Evolutionary conservation across 2,329 filamentous ascomycete genomes (phyloP), one percentile per base, ranked within the genome.

Genomic region (Neofusicoccum ribis): DNA sequence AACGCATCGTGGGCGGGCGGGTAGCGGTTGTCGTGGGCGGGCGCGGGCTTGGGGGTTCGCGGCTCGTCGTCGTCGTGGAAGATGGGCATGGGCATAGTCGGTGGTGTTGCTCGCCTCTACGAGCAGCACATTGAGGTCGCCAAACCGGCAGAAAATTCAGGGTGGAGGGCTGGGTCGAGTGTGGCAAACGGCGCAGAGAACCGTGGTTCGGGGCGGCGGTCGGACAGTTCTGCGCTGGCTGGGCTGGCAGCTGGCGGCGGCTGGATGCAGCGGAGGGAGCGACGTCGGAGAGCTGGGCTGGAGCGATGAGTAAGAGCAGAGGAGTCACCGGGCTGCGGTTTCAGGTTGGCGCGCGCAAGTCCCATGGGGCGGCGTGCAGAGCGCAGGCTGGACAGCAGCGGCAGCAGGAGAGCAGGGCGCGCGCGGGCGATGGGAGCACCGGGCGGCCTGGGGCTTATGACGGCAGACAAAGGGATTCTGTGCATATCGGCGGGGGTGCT

Each of bases 1-100:
- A 14, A 23, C 4, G n/a, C n/a, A 20, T 61, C 20, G 3, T 17
- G 44, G 17, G 43, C 9, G 12, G 23, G 17, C 17, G 44, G 46
- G 31, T 17, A n/a, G 36, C 31, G 47, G 44, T 5, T 8, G 44
- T 37, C 12, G 23, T 27, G 31, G 46, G 0, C n/a, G 46, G 7
- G 59, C 8, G 59, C 12, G 31, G 41, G 31, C 41, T 2, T n/a
- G 2, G 46, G 20, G 39, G 46, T 43, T 12, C 37, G 8, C 15
- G 50, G 37, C 11, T 52, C 39, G 39, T 39, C 12, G 27, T 64
- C 41, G 51, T 49, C 31, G 75, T 78, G 76, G 67, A 77, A 78
- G 65, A 78, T 77, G 66, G 76, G 76, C 76, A 78, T 78, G 56
- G 56, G 56, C 43, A 56, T 64, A 44, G 43, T 64, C 43, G 43